Conservation (phyloP, 2,329 filamentous ascomycete species). For the Exophiala phaeomuriformis region DNA sequence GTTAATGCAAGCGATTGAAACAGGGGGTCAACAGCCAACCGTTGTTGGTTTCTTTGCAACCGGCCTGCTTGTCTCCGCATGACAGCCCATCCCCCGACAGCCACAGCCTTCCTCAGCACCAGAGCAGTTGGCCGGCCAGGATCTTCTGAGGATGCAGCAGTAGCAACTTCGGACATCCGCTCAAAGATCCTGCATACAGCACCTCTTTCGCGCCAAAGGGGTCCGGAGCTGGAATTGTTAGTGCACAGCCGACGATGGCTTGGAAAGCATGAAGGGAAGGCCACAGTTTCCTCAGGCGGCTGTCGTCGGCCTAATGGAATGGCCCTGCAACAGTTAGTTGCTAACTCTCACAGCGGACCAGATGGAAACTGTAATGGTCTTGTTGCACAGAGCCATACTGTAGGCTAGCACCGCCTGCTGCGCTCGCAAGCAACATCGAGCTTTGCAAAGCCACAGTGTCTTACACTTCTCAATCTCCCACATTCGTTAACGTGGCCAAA, state of each 20-base stretch:
- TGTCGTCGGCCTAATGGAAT: no score
- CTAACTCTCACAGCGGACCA: no score
- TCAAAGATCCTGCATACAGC: background rate
- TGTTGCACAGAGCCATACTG: background rate
- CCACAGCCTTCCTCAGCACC: background rate
- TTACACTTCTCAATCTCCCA: background rate
- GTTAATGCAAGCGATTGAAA: background rate
- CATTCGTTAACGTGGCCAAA: background rate
- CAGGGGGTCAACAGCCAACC: background rate
- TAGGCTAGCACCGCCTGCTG: background rate
- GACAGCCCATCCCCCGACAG: no score
- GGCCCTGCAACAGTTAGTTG: no score
- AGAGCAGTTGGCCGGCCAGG: no score
- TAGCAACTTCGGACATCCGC: background rate
- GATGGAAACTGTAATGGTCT: background rate
- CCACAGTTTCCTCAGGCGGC: no score
- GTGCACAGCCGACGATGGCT: no score
- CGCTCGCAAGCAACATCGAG: background rate
- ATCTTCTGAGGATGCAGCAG: background rate
- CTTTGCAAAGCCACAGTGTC: background rate
- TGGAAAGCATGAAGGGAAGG: no score
- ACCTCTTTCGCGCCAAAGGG: no score
- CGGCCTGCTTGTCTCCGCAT: background rate
- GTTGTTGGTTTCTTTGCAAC: background rate
- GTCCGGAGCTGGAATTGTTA: no score